Evolutionary conservation across 1,284 basidiomycete species (phyloP).

Genomic region (Agaricales sp.): DNA sequence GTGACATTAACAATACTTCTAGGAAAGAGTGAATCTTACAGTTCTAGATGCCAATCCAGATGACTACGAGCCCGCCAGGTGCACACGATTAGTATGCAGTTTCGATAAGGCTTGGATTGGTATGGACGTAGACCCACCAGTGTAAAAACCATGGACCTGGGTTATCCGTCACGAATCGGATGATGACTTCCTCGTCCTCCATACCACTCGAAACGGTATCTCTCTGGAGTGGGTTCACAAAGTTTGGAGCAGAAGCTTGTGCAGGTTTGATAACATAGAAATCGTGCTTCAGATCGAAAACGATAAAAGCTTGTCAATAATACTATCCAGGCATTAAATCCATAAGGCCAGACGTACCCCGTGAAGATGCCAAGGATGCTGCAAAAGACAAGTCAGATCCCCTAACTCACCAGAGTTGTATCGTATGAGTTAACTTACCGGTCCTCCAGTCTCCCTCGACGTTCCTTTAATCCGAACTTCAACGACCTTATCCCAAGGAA

Average conservation of each 20-base stretch:
- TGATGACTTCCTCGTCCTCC: constrained; percentile 16
- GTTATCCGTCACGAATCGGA: constrained; percentile 23
- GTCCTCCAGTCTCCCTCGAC: constrained; percentile 7
- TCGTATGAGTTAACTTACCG: constrained; percentile 5
- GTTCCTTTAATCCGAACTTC: constrained; percentile 18
- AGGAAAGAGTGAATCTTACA: neutral
- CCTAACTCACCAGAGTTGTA: neutral
- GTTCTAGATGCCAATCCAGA: constrained; percentile 17
- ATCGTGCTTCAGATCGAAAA: constrained; percentile 13
- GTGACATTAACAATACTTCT: neutral
- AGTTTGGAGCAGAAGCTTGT: constrained; percentile 14
- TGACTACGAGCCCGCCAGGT: constrained; percentile 12
- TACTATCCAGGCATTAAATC: neutral
- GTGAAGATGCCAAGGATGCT: neutral
- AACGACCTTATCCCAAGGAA: constrained; percentile 24
- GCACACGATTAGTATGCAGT: neutral
- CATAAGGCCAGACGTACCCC: neutral
- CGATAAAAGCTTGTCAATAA: neutral
- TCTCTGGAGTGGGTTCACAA: constrained; percentile 20
- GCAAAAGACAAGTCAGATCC: neutral
- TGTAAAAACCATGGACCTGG: constrained; percentile 19
- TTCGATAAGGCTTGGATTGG: too few relatives aligned
- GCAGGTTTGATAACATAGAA: constrained; percentile 20
- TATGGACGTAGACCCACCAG: constrained; percentile 12
- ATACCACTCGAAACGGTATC: constrained; percentile 20